Evolutionary conservation across 2,329 filamentous ascomycete genomes (phyloP).

Genomic region (Ascochyta viciae-villosae): DNA sequence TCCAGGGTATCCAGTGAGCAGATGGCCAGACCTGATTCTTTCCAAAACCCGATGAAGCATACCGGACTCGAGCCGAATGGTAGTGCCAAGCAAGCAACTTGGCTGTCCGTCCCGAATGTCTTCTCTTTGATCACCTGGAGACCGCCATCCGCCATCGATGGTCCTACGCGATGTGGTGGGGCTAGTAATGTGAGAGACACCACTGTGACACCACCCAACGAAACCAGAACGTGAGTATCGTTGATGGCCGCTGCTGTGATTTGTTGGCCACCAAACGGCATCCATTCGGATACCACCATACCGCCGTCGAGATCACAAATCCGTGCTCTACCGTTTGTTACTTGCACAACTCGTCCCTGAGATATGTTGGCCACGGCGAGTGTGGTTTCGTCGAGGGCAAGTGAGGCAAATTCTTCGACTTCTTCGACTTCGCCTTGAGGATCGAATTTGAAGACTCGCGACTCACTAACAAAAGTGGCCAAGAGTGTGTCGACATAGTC

Average conservation of each 20-base stretch:
- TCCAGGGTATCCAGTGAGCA: conserved; percentile 72
- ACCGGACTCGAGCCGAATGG: conserved; percentile 68
- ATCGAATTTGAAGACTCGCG: conserved; percentile 81
- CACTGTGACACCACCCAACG: conserved; percentile 76
- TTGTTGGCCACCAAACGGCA: conserved; percentile 53
- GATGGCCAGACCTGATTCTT: conserved; percentile 78
- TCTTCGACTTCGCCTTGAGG: conserved; percentile 83
- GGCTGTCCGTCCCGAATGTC: conserved; percentile 69
- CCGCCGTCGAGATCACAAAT: conserved; percentile 67
- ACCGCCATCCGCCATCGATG: conserved; percentile 49
- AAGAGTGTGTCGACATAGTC: conserved; percentile 72
- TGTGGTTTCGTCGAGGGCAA: conserved; percentile 74
- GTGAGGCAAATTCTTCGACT: conserved; percentile 74
- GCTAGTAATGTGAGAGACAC: conserved; percentile 68
- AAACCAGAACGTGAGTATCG: conserved; percentile 71
- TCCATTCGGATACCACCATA: conserved; percentile 66
- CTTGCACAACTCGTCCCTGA: conserved; percentile 72
- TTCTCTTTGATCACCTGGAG: conserved; percentile 66
- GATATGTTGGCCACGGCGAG: conserved; percentile 73
- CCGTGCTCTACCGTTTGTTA: conserved; percentile 70
- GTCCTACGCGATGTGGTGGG: conserved; percentile 2
- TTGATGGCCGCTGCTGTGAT: conserved; percentile 85
- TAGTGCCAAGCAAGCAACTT: conserved; percentile 85
- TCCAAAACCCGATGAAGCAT: conserved; percentile 87
- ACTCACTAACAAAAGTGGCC: conserved; percentile 83